These are phyloP conservation scores for Botrytis fabae DNA, from an alignment of 2,329 filamentous ascomycete genomes.

Conservation along the genomic window DNA sequence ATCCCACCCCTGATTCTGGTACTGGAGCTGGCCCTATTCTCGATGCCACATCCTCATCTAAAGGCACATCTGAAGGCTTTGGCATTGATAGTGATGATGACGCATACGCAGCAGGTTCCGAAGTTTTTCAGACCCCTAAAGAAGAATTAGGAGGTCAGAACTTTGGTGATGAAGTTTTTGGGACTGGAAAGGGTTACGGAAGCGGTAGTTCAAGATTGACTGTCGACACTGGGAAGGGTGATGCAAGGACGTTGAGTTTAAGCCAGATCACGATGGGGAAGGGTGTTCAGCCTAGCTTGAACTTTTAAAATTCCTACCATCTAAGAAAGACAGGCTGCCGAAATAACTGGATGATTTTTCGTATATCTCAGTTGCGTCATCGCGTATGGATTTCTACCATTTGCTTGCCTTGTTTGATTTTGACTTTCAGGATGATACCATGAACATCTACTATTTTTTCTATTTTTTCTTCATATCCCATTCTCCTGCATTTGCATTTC, in stretches of 20 bases:
- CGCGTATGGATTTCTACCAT: neutral
- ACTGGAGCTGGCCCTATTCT: conserved; percentile 15
- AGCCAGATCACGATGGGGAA: conserved; percentile 55
- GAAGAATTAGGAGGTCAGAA: conserved; percentile 46
- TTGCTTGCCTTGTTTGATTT: neutral
- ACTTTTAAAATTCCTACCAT: conserved; percentile 23
- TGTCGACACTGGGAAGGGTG: conserved; percentile 55
- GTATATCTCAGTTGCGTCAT: neutral
- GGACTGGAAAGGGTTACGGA: conserved; percentile 40
- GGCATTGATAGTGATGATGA: conserved; percentile 36
- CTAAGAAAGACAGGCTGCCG: neutral
- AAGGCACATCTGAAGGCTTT: conserved; percentile 35
- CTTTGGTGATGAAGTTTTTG: conserved; percentile 46
- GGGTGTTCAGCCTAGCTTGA: conserved; percentile 29
- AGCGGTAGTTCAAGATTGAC: conserved; percentile 1
- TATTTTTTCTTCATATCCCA: neutral
- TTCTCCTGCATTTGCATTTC: neutral
- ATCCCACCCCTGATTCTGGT: conserved; percentile 25
- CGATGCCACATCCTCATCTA: conserved; percentile 8
- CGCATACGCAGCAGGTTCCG: conserved; percentile 42
- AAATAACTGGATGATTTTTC: neutral
- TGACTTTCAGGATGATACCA: conserved; percentile 2
- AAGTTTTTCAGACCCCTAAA: conserved; percentile 54
- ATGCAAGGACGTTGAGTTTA: conserved; percentile 64
- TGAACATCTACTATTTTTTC: neutral